Base-by-base conservation (phyloP, 1,139 yeast species). In the Yamadazyma trypodendri region DNA sequence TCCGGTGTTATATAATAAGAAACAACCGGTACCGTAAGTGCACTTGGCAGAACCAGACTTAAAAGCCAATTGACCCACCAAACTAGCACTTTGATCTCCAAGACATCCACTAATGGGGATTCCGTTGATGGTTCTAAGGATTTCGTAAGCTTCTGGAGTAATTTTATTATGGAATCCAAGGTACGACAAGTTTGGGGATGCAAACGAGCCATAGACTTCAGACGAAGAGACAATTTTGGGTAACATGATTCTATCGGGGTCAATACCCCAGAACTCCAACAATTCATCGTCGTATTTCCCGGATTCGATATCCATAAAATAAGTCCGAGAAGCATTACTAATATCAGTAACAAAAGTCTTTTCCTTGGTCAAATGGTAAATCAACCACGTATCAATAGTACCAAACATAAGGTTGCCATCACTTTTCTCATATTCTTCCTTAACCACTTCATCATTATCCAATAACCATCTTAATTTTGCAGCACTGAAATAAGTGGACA, bases 21-120 rank as follows among this genome's bases (percentile, higher is more conserved):
- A 90, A 60, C 96, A 88, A 47, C 97, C 97, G 2, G 97, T 90
- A 49, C 97, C 97, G 57, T 89, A 90, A n/a, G 97, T 90, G 71
- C 95, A 87, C 63, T 90, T 90, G 29, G 96, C 96, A 37, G 84
- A 79, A 40, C 97, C 97, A 23, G 80, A 75, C 48, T 76, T 73
- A 54, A 87, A 79, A 2, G 96, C 96, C 61, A 87, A 65, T 63
- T 90, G 97, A 24, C 97, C 97, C 36, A 89, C 96, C 45, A 90
- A 66, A 4, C 97, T 94, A 3, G 97, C 90, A 42, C 92, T 80
- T 67, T 90, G 97, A 64, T 90, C 97, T 44, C 97, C 97, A 22
- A 90, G 71, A 63, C 96, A 87, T 28, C 97, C 97, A 52, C 88
- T 77, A 42, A 90, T 79, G 24, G 96, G 96, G 16, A 83, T 69